Conservation (phyloP, 192 early-diverging fungal genomes). For the Linderina pennispora region DNA sequence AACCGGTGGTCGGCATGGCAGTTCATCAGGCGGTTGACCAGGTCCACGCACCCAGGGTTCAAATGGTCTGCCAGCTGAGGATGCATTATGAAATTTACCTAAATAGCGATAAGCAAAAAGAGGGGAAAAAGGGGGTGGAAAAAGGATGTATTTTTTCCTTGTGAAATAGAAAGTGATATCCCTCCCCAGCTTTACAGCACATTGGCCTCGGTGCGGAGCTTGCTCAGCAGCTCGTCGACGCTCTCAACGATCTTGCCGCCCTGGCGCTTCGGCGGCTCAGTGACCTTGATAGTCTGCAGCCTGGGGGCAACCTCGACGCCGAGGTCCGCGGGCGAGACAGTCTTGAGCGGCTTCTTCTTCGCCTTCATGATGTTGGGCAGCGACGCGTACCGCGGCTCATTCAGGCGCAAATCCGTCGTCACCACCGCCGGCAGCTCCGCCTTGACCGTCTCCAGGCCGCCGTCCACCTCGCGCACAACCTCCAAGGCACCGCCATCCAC, state of each 20-base stretch:
- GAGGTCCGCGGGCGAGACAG: conserved; percentile 69
- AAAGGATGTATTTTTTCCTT: background rate
- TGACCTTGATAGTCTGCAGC: conserved; percentile 82
- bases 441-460: conserved; percentile 88
- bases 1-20: conserved; percentile 38
- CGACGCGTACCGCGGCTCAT: conserved; percentile 93
- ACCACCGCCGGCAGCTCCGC: conserved; percentile 85
- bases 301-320: conserved; percentile 80
- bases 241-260: conserved; percentile 86
- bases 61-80: conserved; percentile 43
- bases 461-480: conserved; percentile 95
- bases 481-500: conserved; percentile 60
- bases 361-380: conserved; percentile 97
- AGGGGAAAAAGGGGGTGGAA: background rate
- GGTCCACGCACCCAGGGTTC: conserved; percentile 42
- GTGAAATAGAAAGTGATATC: background rate
- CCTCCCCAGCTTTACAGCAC: conserved; percentile 52
- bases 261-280: conserved; percentile 87
- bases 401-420: conserved; percentile 93
- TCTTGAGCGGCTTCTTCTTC: conserved; percentile 93
- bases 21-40: conserved; percentile 29
- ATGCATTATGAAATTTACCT: conserved; percentile 15
- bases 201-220: conserved; percentile 79
- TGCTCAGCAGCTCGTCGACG: conserved; percentile 90
- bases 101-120: background rate